Evolutionary conservation across 257 asterid genomes (phyloP), one percentile per base, ranked within the genome.

Genomic region (Ajuga chamaepitys): DNA sequence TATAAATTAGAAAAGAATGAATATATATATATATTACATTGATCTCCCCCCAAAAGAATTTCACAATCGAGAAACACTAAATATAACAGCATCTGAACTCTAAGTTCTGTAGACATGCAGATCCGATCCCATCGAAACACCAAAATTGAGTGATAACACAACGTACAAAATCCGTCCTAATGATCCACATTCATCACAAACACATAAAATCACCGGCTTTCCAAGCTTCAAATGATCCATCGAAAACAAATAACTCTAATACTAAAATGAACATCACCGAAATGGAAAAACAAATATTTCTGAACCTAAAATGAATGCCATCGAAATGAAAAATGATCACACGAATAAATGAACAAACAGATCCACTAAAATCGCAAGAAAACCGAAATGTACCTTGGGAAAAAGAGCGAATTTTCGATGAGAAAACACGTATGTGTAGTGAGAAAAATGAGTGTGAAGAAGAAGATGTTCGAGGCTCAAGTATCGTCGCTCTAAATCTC

Each of bases 351-450:
- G 60, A 38, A 67, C 28, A 42, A 6, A 40, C 9, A 38, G 58
- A 64, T 72, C 21, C 42, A 16, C 13, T 9, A 24, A 4, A 54
- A 61, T 22, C 57, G 41, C 64, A 32, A 40, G 42, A 9, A 53
- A 66, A 45, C 5, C n/a, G 26, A 55, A 75, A 66, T 54, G 70
- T 55, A 75, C 80, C 76, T 75, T 10, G 8, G 11, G 53, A 18
- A 48, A 68, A 64, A 14, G 42, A 21, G 26, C 20, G 28, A 58
- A 1, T 17, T n/a, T 8, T 4, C 0, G 7, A 8, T 5, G 37
- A 30, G 62, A 41, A 38, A 16, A 54, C 4, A 3, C 7, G 22
- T 20, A 12, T 9, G 8, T 9, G 14, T 54, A 14, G 53, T 25
- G 54, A 30, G 70, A 10, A 44, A 16, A 25, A 16, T 12, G 4